Conservation (phyloP, 164 flowering plant species). For the Stephania cephalantha region DNA sequence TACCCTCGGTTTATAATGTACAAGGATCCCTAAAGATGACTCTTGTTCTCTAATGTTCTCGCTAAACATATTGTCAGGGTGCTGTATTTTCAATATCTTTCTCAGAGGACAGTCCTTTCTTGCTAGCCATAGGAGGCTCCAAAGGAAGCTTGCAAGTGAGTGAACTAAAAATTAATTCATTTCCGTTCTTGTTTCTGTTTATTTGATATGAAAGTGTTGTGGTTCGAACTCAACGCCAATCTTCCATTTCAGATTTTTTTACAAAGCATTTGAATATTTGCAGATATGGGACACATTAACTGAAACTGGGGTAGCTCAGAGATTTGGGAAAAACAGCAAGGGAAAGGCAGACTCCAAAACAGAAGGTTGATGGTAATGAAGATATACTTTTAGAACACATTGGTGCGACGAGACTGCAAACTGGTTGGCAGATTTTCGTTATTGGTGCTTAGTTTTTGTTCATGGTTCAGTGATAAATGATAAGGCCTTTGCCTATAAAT, state of each 20-base stretch:
- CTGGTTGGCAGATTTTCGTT: not conserved
- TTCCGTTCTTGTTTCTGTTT: not conserved
- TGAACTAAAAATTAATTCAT: not conserved
- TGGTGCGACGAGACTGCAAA: not conserved
- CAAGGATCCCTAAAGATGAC: too few species aligned
- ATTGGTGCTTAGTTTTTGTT: too few species aligned
- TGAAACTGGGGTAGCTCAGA: conserved; percentile 43
- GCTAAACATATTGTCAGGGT: conserved; percentile 40
- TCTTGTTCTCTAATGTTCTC: not conserved
- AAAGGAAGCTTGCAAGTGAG: conserved; percentile 74
- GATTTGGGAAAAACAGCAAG: conserved; percentile 35
- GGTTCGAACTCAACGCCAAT: too few species aligned
- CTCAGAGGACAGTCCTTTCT: conserved; percentile 64
- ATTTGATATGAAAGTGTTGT: too few species aligned
- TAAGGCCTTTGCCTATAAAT: too few species aligned
- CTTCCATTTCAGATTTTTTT: too few species aligned
- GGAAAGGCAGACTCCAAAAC: conserved; percentile 6
- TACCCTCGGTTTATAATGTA: too few species aligned
- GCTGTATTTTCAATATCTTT: conserved; percentile 71
- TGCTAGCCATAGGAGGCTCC: conserved; percentile 85
- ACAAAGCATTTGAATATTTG: not conserved
- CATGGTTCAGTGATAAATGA: not conserved
- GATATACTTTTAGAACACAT: not conserved
- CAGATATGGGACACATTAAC: conserved; percentile 62
- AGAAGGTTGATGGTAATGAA: conserved; percentile 2